phyloP scores from a whole-genome alignment of 768 basidiomycete genomes.

The Rhodotorula kratochvilovae region DNA sequence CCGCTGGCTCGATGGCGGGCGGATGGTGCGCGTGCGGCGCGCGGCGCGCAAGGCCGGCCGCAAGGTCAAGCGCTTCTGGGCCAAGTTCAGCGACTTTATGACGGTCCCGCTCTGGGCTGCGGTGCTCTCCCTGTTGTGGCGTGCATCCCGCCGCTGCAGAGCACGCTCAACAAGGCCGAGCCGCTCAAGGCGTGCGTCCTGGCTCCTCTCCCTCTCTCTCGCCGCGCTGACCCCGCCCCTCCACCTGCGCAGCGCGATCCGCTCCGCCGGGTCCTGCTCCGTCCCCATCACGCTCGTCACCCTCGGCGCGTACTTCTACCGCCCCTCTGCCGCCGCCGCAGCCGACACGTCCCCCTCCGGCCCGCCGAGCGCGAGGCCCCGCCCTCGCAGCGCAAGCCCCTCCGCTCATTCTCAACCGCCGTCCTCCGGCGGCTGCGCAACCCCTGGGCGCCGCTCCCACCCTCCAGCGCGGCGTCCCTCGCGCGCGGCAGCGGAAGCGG shows the following conservation, averaged over 20 bases:
- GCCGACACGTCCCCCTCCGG: slow-evolving; percentile 21
- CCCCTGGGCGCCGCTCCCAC: slow-evolving; percentile 12
- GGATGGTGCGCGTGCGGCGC: slow-evolving; percentile 35
- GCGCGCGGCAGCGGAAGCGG: too few relatives aligned
- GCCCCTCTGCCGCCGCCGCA: slow-evolving; percentile 39
- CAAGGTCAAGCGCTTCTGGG: slow-evolving; percentile 28
- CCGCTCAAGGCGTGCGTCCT: slow-evolving; percentile 46
- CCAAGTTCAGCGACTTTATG: slow-evolving; percentile 52
- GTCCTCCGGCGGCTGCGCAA: slow-evolving; percentile 3
- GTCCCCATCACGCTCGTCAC: slow-evolving; percentile 87
- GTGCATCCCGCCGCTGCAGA: slow-evolving; percentile 68
- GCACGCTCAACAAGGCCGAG: slow-evolving; percentile 56
- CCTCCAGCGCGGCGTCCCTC: background rate
- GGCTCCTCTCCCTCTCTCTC: background rate
- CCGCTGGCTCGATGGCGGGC: slow-evolving; percentile 9
- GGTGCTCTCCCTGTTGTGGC: slow-evolving; percentile 47
- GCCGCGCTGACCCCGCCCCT: too few relatives aligned
- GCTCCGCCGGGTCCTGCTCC: slow-evolving; percentile 66
- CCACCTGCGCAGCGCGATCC: slow-evolving; percentile 52
- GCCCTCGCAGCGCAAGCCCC: background rate
- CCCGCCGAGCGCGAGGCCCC: slow-evolving; percentile 29
- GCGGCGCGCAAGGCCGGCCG: slow-evolving; percentile 36
- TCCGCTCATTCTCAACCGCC: slow-evolving; percentile 3
- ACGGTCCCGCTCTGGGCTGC: slow-evolving; percentile 71
- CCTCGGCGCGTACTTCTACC: slow-evolving; percentile 82